Evolutionary conservation across 139 green algal genomes (phyloP), one percentile per base, ranked within the genome.

Genomic region (Picochlorum costavermella): DNA sequence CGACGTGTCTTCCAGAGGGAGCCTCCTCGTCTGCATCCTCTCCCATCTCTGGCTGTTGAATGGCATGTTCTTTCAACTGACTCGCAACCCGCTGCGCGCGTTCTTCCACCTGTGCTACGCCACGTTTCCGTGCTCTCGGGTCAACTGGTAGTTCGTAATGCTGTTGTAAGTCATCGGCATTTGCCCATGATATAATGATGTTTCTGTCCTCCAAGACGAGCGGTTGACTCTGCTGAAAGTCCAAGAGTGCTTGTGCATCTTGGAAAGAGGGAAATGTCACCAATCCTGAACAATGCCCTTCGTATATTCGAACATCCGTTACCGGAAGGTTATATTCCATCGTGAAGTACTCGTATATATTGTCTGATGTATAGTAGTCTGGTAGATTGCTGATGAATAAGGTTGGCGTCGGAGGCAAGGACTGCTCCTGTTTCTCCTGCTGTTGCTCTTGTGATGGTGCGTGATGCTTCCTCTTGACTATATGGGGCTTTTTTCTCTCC

Each of bases 321-420:
- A 53, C 46, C 46, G 46, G n/a, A 8, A 53, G 16, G 12, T 28
- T 20, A 25, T 56, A 63, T 20, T 70, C 50, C 50, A 64, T 43
- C 2, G 11, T n/a, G 45, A 84, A 84, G 60, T 81, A 56, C 0
- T 55, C 50, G 23, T 61, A 20, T 26, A 84, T 51, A 11, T 75
- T 71, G 3, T 55, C 48, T 16, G 36, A 62, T 37, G 55, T 46
- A 64, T 69, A 85, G 28, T 67, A 44, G n/a, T 59, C 61, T 12
- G 78, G 78, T 13, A 85, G 65, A 61, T 85, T 75, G 2, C 76
- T 77, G 28, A 83, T 72, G 79, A 85, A 85, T 50, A 85, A 65
- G 8, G 64, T 75, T 3, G 46, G 31, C 48, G 11, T 28, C 33
- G 50, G 9, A 16, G 4, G 45, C n/a, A 8, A 29, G n/a, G 17